Evolutionary conservation across 345 rosid genomes (phyloP).

Genomic region (Salix viminalis): DNA sequence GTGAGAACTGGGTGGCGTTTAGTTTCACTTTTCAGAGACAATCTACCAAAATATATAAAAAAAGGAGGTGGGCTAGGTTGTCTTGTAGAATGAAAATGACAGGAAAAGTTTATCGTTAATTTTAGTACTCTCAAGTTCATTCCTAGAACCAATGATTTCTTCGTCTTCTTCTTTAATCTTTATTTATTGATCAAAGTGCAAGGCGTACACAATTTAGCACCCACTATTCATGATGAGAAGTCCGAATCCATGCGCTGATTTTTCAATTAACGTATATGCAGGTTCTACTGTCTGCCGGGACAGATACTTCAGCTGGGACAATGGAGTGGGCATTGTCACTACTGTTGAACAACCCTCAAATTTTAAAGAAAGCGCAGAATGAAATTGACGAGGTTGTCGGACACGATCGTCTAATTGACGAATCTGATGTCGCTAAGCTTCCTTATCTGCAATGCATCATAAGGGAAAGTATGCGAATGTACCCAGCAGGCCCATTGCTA

Average conservation of each 20-base stretch:
- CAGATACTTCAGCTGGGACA: slow-evolving; percentile 14
- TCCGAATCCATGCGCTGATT: too few relatives aligned
- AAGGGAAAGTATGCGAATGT: slow-evolving; percentile 46
- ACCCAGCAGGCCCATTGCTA: slow-evolving; percentile 38
- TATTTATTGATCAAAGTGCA: too few relatives aligned
- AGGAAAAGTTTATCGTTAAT: too few relatives aligned
- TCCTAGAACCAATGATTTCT: too few relatives aligned
- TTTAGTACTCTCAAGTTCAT: too few relatives aligned
- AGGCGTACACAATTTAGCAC: not conserved
- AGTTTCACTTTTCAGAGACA: too few relatives aligned
- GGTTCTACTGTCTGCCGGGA: slow-evolving; percentile 22
- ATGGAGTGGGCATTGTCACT: slow-evolving; percentile 39
- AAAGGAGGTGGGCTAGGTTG: too few relatives aligned
- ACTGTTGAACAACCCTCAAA: slow-evolving; percentile 31
- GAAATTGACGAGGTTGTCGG: slow-evolving; percentile 27
- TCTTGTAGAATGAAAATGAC: too few relatives aligned
- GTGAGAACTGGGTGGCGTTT: too few relatives aligned
- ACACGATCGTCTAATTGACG: slow-evolving; percentile 16
- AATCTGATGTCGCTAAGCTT: slow-evolving; percentile 25
- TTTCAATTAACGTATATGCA: not conserved
- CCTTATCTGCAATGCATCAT: slow-evolving; percentile 38
- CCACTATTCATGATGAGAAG: too few relatives aligned
- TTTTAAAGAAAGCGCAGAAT: slow-evolving; percentile 18
- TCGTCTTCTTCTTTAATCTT: too few relatives aligned
- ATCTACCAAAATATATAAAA: too few relatives aligned